Evolutionary conservation across 2,329 filamentous ascomycete genomes (phyloP), one percentile per base, ranked within the genome.

Genomic region (Colletotrichum lupini): DNA sequence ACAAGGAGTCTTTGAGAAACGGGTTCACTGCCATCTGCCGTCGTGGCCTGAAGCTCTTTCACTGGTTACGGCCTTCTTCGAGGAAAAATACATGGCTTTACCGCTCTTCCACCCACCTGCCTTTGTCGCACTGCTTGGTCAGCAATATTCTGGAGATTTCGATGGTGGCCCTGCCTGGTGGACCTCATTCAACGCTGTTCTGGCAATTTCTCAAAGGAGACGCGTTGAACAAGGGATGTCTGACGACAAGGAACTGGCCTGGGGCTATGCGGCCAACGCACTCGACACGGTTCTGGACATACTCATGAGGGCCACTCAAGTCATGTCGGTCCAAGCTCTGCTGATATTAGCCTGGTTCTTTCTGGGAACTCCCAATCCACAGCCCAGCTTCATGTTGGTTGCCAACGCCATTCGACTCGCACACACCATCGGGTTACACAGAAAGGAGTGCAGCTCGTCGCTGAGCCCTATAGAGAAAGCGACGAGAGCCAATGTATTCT

Each of bases 341-440:
- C 9, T 66, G 16, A 24, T 26, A 16, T 24, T 66, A 3, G 63
- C 52, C 0, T 56, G 53, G 32, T 66, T 66, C 19, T 66, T 66
- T 32, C 63, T 66, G 5, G 63, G 55, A 2, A 66, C 63, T 4
- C 63, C 63, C 4, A 66, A 66, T 30, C 63, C 63, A 1, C 63
- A 66, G n/a, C 63, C 63, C 19, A 66, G 52, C 7, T 66, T 57
- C 63, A 66, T 66, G n/a, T 52, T 66, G 14, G 52, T 66, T 3
- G 63, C 49, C 7, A 55, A 66, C 9, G 63, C 63, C 22, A 58
- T 66, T 14, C 30, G 57, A 19, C 57, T 42, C 1, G 57, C 57
- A 6, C 57, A 59, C 57, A 35, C 57, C 57, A 59, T 59, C 30
- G 63, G 63, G n/a, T 22, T 66, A 7, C 53, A 66, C 53, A 66